A percentile compares a stretch with the other conserved stretches of the same genome.
Evolutionary conservation across 2,329 filamentous ascomycete species (phyloP).

Genomic region (Aspergillus felis): DNA sequence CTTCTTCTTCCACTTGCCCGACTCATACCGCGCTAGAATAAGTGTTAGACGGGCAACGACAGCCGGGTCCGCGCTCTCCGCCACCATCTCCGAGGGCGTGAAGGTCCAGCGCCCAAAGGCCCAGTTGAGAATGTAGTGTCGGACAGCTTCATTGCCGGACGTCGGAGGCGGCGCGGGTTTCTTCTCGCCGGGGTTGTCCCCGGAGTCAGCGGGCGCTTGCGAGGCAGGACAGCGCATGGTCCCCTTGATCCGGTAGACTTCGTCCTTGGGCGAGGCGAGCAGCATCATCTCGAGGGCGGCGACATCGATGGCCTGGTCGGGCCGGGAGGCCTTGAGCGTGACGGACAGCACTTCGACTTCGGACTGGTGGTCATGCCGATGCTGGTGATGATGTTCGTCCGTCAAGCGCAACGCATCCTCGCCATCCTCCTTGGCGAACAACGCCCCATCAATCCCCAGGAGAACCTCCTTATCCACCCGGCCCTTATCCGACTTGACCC

Average conservation of each 20-base stretch:
- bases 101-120: slow-evolving; percentile 95
- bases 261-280: slow-evolving; percentile 75
- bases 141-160: slow-evolving; percentile 31
- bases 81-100: slow-evolving; percentile 53
- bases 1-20: slow-evolving; percentile 48
- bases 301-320: slow-evolving; percentile 51
- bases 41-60: slow-evolving; percentile 42
- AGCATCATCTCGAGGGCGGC: slow-evolving; percentile 64
- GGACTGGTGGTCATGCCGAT: slow-evolving; percentile 62
- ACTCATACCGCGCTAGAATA: slow-evolving; percentile 46
- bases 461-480: slow-evolving; percentile 73
- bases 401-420: slow-evolving; percentile 20
- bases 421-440: slow-evolving; percentile 44
- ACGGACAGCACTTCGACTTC: slow-evolving; percentile 91
- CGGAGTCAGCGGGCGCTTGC: slow-evolving; percentile 45
- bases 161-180: slow-evolving; percentile 6
- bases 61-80: slow-evolving; percentile 26
- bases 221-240: slow-evolving; percentile 47
- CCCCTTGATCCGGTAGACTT: slow-evolving; percentile 92
- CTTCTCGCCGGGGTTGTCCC: slow-evolving; percentile 34
- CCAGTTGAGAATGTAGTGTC: slow-evolving; percentile 91
- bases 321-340: slow-evolving; percentile 52
- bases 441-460: slow-evolving; percentile 80
- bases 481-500: slow-evolving; percentile 80
- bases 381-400: slow-evolving; percentile 42